Evolutionary conservation across 176 grass and related monocot species (phyloP).

Genomic region (Cocos nucifera): DNA sequence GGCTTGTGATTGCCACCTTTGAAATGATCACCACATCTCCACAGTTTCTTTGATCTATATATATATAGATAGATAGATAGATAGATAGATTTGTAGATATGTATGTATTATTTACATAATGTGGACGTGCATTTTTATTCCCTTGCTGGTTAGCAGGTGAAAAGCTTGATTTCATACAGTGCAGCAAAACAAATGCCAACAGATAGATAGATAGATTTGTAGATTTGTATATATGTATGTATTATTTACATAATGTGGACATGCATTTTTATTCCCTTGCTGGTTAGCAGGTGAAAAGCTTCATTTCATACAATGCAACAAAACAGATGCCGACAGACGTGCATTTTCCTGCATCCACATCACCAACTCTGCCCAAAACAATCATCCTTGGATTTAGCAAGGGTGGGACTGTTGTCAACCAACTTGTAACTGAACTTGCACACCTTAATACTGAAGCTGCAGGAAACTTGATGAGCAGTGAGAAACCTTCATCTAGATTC

Average conservation of each 20-base stretch:
- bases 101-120: too few relatives aligned
- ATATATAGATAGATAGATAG: too few relatives aligned
- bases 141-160: constrained; percentile 38
- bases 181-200: constrained; percentile 19
- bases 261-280: neutral
- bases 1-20: too few relatives aligned
- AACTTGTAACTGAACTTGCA: constrained; percentile 69
- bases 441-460: constrained; percentile 14
- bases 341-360: constrained; percentile 11
- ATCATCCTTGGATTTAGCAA: constrained; percentile 84
- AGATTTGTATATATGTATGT: too few relatives aligned
- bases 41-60: too few relatives aligned
- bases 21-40: too few relatives aligned
- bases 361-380: constrained; percentile 27
- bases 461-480: constrained; percentile 7
- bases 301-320: constrained; percentile 1
- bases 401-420: constrained; percentile 76
- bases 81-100: too few relatives aligned
- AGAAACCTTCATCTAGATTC: neutral
- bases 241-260: too few relatives aligned
- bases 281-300: constrained; percentile 38
- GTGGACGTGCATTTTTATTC: too few relatives aligned
- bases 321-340: constrained; percentile 23
- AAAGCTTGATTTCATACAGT: constrained; percentile 9
- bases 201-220: too few relatives aligned